These are phyloP conservation scores for Aspergillus steynii DNA, from an alignment of 495 filamentous ascomycete genomes.

Conservation along the genomic window DNA sequence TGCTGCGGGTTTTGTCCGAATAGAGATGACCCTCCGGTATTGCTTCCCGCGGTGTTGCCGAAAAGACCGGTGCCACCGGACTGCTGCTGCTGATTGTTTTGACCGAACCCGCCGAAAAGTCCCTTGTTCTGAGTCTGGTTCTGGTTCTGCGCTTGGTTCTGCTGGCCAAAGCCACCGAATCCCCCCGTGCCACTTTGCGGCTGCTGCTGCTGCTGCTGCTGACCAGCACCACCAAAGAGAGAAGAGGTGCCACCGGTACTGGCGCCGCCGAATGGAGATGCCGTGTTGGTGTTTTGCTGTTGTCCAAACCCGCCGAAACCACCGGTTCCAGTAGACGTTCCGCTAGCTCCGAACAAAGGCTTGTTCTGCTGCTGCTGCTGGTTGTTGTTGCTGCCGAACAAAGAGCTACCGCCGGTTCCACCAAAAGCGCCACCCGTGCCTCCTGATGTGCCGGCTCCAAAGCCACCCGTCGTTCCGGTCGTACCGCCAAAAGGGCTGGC, in stretches of 20 bases:
- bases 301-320: constrained; percentile 44
- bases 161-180: constrained; percentile 50
- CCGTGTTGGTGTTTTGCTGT: constrained; percentile 31
- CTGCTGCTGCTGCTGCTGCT: constrained; percentile 34
- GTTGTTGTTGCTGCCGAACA: constrained; percentile 47
- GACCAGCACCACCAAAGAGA: constrained; percentile 43
- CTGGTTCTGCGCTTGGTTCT: constrained; percentile 42
- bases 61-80: constrained; percentile 43
- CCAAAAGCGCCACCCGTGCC: constrained; percentile 19
- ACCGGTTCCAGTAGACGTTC: constrained; percentile 34
- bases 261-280: constrained; percentile 37
- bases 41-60: constrained; percentile 28
- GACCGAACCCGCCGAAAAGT: constrained; percentile 43
- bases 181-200: constrained; percentile 37
- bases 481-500: constrained; percentile 29
- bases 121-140: constrained; percentile 44
- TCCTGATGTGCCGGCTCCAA: constrained; percentile 29
- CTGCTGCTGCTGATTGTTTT: constrained; percentile 39
- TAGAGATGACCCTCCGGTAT: constrained; percentile 32
- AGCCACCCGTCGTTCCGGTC: constrained; percentile 29
- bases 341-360: constrained; percentile 32
- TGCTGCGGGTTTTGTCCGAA: constrained; percentile 41
- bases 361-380: constrained; percentile 43
- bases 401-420: constrained; percentile 32
- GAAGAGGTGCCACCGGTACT: constrained; percentile 26